These are phyloP conservation scores for Neonectria faginata DNA, from an alignment of 2,329 filamentous ascomycete species.

Conservation along the genomic window DNA sequence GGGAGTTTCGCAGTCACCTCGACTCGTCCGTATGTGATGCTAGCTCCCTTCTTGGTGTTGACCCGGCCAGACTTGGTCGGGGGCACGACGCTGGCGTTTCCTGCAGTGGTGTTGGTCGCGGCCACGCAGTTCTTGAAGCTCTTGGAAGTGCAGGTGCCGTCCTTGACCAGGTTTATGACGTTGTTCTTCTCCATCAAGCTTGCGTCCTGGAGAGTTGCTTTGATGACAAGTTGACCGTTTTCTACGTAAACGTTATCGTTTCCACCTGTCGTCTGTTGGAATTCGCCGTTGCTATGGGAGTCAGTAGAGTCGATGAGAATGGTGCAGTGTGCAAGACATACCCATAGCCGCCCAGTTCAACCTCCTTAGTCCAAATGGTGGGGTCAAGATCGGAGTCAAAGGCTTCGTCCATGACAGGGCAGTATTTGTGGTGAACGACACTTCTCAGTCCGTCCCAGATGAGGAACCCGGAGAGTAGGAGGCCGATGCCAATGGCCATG, in stretches of 20 bases:
- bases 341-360: slow-evolving; percentile 81
- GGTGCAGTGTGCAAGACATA: slow-evolving; percentile 56
- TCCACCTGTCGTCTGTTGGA: slow-evolving; percentile 78
- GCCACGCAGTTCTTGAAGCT: slow-evolving; percentile 70
- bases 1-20: slow-evolving; percentile 84
- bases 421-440: slow-evolving; percentile 81
- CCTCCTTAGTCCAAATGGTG: slow-evolving; percentile 78
- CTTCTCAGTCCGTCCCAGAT: slow-evolving; percentile 80
- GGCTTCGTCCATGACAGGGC: slow-evolving; percentile 73
- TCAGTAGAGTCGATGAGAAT: slow-evolving; percentile 7
- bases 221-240: slow-evolving; percentile 77
- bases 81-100: slow-evolving; percentile 80
- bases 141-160: slow-evolving; percentile 76
- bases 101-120: slow-evolving; percentile 76
- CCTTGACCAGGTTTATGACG: slow-evolving; percentile 73
- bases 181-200: slow-evolving; percentile 73
- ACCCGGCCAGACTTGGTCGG: slow-evolving; percentile 83
- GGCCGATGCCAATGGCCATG: slow-evolving; percentile 75
- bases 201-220: slow-evolving; percentile 80
- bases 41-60: slow-evolving; percentile 76
- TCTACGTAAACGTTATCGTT: slow-evolving; percentile 82
- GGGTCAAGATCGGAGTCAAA: slow-evolving; percentile 70
- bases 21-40: slow-evolving; percentile 83
- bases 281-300: slow-evolving; percentile 76
- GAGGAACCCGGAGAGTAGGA: slow-evolving; percentile 76